Evolutionary conservation across 495 filamentous ascomycete genomes (phyloP).

Genomic region (Jackrogersella minutella): DNA sequence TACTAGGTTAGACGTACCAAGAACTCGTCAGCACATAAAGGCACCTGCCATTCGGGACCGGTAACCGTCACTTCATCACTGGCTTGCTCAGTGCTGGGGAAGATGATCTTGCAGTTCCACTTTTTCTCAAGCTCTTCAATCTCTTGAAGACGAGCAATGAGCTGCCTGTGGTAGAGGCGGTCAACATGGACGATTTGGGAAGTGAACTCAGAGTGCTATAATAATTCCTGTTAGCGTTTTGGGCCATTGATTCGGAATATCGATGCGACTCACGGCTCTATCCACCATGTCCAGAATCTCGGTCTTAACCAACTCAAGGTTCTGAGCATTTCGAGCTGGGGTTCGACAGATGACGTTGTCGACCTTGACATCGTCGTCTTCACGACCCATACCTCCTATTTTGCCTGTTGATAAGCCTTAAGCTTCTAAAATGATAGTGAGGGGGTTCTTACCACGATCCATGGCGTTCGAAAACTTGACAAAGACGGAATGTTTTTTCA

Average conservation of each 20-base stretch:
- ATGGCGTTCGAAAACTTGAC: constrained; percentile 99
- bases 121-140: constrained; percentile 97
- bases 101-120: constrained; percentile 98
- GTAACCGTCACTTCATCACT: constrained; percentile 96
- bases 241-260: not conserved
- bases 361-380: constrained; percentile 97
- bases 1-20: constrained; percentile 63
- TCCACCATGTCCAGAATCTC: constrained; percentile 99
- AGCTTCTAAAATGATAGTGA: not conserved
- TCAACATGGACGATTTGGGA: constrained; percentile 92
- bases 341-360: constrained; percentile 99
- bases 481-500: constrained; percentile 99
- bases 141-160: constrained; percentile 83
- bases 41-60: constrained; percentile 96
- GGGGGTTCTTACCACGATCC: constrained; percentile 70
- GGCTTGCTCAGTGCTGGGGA: constrained; percentile 95
- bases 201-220: constrained; percentile 91
- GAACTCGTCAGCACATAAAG: constrained; percentile 92
- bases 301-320: constrained; percentile 94
- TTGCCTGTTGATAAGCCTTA: constrained; percentile 28
- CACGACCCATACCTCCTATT: constrained; percentile 82
- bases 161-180: constrained; percentile 91
- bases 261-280: constrained; percentile 71
- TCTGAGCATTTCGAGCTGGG: constrained; percentile 94
- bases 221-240: constrained; percentile 1